Evolutionary conservation across 192 early-diverging fungal species (phyloP), one percentile per base, ranked within the genome.

Genomic region (Podila epigama): DNA sequence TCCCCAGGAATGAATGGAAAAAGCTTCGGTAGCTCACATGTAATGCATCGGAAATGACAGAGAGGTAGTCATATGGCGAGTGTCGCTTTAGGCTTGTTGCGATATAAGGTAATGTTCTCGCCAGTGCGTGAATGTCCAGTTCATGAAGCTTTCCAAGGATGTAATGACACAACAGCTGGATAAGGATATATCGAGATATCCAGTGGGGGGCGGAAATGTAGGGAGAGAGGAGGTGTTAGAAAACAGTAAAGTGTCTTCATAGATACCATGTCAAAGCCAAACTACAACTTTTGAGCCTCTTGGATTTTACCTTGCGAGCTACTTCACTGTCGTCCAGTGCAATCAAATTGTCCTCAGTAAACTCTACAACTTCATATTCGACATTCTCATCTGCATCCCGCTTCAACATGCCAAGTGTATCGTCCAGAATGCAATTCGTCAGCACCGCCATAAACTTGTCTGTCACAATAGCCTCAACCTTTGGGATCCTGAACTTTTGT

Each of bases 11-110:
- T 0, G 83, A 81, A 1, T 69, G 57, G 58, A 81, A 73, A 33
- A 87, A 87, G n/a, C 75, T 69, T n/a, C 77, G 60, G 29, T 84
- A 87, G 5, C 75, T 81, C n/a, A 79, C 69, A 51, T 60, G 60
- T 39, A 84, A 67, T 25, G 73, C 53, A 37, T 84, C 69, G n/a
- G 50, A 56, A 0, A 51, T 48, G 0, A 52, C 48, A 4, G 68
- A 42, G 29, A 70, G 53, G 28, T 68, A 61, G 32, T 82, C 71
- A 13, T 79, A 66, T 6, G 65, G 59, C 1, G 81, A 78, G 51
- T 77, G 68, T 35, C 65, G 40, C 5, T 15, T 51, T 16, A 83
- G 25, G 11, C 83, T 82, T 0, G 33, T 54, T 2, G 81, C 39
- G 18, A 87, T 73, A 9, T 58, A 51, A 3, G 83, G 83, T 6